Base-by-base conservation (phyloP, 129 eudicot genomes). In the Tagetes erecta region DNA sequence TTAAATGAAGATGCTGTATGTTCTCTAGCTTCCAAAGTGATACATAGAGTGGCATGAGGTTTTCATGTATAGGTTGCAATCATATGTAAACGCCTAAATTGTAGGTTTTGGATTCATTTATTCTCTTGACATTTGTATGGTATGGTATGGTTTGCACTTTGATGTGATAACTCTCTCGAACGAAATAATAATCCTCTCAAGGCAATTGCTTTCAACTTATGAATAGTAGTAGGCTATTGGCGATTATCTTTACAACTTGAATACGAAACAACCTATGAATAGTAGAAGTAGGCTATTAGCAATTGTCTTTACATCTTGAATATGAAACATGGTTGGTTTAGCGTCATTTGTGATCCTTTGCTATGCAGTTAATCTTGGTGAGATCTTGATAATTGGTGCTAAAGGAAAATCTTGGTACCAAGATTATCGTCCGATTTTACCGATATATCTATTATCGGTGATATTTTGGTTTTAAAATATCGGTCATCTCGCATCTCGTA, bases 51-150 rank as follows among this genome's bases (percentile, higher is more conserved):
- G 67, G 51, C 55, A 50, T 72, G 12, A 52, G 50, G 12, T 53
- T 72, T 79, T 79, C 35, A 65, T 79, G 83, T 79, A 72, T 79
- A 79, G 78, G 41, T 58, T 40, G 35, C 76, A 64, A 64, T 51
- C 50, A 45, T 38, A 56, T 67, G 46, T 57, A 65, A 63, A 64
- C 77, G 64, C 71, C 78, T 71, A 31, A 52, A 55, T 42, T 73
- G 73, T 58, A 63, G 82, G 72, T 71, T 71, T 63, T 9, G 20
- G 33, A 13, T 73, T 50, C 50, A 52, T 42, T 33, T 51, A 37
- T 65, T 68, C 41, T 52, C 74, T 37, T 78, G 35, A 72, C 71
- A 67, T 39, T 63, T 3, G 47, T 47, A 40, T 40, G 44, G 30
- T 51, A 60, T 71, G 67, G 1, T 38, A 55, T 64, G 62, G 74